Base-by-base conservation (phyloP, 768 basidiomycete species). In the Lactarius indigo region DNA sequence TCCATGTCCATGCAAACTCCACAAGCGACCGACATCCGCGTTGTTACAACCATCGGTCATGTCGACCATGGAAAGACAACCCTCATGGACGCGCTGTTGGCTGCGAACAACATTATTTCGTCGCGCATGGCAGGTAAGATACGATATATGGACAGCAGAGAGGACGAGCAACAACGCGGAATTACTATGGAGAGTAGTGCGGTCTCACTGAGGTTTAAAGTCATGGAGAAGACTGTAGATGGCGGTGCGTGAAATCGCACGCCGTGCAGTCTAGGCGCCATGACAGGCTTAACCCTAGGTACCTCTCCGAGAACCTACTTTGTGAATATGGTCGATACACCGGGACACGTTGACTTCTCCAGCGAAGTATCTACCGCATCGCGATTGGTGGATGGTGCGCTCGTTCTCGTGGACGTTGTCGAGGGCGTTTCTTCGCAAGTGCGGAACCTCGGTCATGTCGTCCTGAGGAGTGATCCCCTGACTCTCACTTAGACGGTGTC, bases 161-260 rank as follows among this genome's bases (percentile, higher is more conserved):
- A 98, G 75, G 97, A 98, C 72, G 97, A 99, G 74, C 96, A 98
- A 73, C 90, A 98, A 77, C 81, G 97, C 59, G 97, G 97, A 2
- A 99, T 99, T 68, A 98, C 97, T 0, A 98, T 99, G 97, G 96
- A 99, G 78, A 94, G 92, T 70, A 95, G 92, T 75, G 96, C 97
- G 0, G 90, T 98, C 7, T 94, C 92, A 5, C 79, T 98, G 62
- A 85, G 87, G 68, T 99, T 97, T 73, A 89, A 91, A 69, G 91
- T 93, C 64, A 82, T 87, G 78, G 87, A 87, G 42, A 80, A 79
- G 60, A 76, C 74, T 42, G 71, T 73, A 28, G 77, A 82, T 42
- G 87, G 83, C 77, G 87, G 92, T 91, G 75, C 68, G 85, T 77
- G 61, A 42, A 52, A 44, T 55, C 18, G 54, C 50, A 61, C 62